phyloP scores from a whole-genome alignment of 441 rosid genomes.

The Brassica balearica region DNA sequence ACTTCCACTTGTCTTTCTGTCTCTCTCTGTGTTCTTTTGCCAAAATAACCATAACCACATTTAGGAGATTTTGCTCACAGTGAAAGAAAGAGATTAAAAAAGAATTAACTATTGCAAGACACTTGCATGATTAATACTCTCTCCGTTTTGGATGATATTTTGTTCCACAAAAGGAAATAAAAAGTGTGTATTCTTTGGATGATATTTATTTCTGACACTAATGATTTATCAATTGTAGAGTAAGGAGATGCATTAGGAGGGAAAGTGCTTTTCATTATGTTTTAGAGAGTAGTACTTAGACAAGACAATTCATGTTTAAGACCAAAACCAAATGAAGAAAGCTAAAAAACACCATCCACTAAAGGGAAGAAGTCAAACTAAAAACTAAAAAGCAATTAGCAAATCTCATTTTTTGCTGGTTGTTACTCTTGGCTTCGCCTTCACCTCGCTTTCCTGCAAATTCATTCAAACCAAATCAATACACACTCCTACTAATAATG shows the following conservation, averaged over 20 bases:
- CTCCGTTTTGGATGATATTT: neutral
- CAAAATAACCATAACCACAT: neutral
- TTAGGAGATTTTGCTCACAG: neutral
- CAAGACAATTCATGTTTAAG: neutral
- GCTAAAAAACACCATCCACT: neutral
- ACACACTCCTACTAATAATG: neutral
- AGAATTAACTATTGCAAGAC: neutral
- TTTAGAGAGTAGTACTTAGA: neutral
- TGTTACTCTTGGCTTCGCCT: slow-evolving; percentile 78
- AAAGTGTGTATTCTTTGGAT: neutral
- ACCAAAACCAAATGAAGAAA: slow-evolving; percentile 8
- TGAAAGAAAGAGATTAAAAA: neutral
- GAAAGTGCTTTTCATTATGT: neutral
- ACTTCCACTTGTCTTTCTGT: slow-evolving; percentile 15
- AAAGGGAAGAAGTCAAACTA: neutral
- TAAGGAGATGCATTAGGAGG: neutral
- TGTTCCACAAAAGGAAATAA: neutral
- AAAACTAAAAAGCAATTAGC: slow-evolving; percentile 15
- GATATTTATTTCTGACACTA: neutral
- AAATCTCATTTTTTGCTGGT: slow-evolving; percentile 61
- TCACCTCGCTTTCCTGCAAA: slow-evolving; percentile 83
- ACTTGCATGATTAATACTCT: neutral
- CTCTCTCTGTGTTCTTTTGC: slow-evolving; percentile 8
- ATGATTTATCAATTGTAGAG: neutral
- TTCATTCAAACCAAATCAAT: neutral